phyloP scores from a whole-genome alignment of 345 rosid genomes.

The Eucalyptus regnans region DNA sequence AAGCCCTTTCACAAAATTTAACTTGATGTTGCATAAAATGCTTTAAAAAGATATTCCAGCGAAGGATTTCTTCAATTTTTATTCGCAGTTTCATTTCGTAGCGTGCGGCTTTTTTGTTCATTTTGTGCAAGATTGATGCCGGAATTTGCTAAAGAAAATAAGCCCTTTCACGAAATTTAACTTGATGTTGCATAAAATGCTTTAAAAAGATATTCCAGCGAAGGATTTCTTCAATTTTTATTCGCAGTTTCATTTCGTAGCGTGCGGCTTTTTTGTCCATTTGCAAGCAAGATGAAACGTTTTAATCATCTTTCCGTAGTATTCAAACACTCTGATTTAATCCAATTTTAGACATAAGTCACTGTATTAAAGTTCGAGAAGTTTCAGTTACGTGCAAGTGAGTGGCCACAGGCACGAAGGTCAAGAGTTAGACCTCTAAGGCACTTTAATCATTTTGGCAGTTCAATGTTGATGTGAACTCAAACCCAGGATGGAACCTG shows the following conservation, averaged over 20 bases:
- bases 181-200: too few relatives aligned
- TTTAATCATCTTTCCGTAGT: too few relatives aligned
- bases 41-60: background rate
- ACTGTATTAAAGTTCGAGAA: background rate
- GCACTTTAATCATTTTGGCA: background rate
- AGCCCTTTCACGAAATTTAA: too few relatives aligned
- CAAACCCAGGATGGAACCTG: background rate
- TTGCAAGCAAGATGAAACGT: too few relatives aligned
- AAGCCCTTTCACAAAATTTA: background rate
- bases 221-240: too few relatives aligned
- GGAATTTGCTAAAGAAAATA: too few relatives aligned
- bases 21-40: background rate
- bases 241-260: too few relatives aligned
- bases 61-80: accelerated
- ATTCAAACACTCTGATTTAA: background rate
- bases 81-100: background rate
- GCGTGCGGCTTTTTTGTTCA: too few relatives aligned
- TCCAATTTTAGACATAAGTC: background rate
- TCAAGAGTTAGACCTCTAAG: background rate
- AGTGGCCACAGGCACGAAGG: background rate
- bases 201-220: too few relatives aligned
- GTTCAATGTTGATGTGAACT: background rate
- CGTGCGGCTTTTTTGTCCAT: too few relatives aligned
- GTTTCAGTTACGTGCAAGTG: background rate
- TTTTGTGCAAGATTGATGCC: too few relatives aligned